Conservation (phyloP, 2,329 filamentous ascomycete genomes). For the Neobulgaria alba region DNA sequence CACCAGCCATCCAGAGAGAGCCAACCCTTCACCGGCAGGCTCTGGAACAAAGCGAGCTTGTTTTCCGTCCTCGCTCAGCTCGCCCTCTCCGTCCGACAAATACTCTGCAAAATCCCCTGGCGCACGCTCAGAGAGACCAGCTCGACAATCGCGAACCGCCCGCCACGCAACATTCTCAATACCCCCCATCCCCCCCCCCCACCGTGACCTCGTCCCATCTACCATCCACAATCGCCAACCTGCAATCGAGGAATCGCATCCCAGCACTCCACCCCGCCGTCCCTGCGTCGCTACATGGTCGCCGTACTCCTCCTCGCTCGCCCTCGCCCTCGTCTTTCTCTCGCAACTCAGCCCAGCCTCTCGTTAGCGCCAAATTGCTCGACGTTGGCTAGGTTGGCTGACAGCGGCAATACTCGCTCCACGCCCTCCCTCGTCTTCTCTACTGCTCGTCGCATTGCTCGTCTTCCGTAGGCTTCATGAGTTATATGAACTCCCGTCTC, state of each 20-base stretch:
- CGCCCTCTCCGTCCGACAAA: neutral
- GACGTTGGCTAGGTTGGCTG: slow-evolving; percentile 4
- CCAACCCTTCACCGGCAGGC: slow-evolving; percentile 1
- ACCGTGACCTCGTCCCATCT: neutral
- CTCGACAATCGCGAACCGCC: too few species aligned
- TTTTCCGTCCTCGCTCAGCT: neutral
- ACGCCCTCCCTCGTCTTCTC: slow-evolving; percentile 14
- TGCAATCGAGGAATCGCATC: neutral
- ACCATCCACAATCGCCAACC: neutral
- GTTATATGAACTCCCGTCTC: slow-evolving; percentile 71
- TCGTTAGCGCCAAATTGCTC: slow-evolving; percentile 9
- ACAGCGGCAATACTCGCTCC: slow-evolving; percentile 4
- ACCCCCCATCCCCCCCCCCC: too few species aligned
- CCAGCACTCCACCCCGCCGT: neutral
- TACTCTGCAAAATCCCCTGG: too few species aligned
- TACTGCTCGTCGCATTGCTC: slow-evolving; percentile 30
- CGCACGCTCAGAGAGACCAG: too few species aligned
- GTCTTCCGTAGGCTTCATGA: slow-evolving; percentile 44
- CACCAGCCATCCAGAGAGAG: neutral
- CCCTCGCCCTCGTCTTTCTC: neutral
- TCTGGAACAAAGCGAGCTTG: slow-evolving; percentile 1
- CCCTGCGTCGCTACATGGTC: neutral
- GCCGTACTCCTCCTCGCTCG: neutral
- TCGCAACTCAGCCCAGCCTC: slow-evolving; percentile 4
- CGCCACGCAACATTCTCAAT: too few species aligned